Conservation (phyloP, 331 rosid species). For the Spiraea crenata region DNA sequence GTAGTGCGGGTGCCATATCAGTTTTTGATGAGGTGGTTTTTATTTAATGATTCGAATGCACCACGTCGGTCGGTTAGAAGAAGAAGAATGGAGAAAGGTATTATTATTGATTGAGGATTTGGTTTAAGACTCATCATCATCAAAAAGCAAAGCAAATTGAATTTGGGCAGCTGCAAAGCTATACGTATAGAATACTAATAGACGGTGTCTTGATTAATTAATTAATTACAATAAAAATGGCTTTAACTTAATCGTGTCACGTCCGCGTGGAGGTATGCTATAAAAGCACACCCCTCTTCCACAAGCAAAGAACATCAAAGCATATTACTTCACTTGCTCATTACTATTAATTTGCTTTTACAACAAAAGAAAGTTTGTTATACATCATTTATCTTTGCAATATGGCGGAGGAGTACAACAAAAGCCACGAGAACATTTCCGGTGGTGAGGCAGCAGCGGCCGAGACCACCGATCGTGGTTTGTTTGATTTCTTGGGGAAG, state of each 20-base stretch:
- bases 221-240: neutral
- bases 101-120: too few relatives aligned
- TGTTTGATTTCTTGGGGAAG: constrained; percentile 65
- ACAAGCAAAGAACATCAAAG: neutral
- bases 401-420: constrained; percentile 74
- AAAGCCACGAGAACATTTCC: constrained; percentile 37
- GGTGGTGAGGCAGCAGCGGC: constrained; percentile 26
- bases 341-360: neutral
- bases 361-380: neutral
- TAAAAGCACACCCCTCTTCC: constrained; percentile 24
- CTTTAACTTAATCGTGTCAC: constrained; percentile 35
- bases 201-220: too few relatives aligned
- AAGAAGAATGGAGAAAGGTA: neutral
- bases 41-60: neutral
- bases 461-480: constrained; percentile 68
- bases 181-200: too few relatives aligned
- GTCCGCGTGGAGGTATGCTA: constrained; percentile 36
- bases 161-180: neutral
- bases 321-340: neutral
- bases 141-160: neutral
- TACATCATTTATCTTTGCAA: too few relatives aligned
- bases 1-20: neutral
- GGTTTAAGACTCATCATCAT: neutral
- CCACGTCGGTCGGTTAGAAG: constrained; percentile 5
- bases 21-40: too few relatives aligned